Conservation (phyloP, 176 grass and related monocot species). For the Ampelocalamus luodianensis region DNA sequence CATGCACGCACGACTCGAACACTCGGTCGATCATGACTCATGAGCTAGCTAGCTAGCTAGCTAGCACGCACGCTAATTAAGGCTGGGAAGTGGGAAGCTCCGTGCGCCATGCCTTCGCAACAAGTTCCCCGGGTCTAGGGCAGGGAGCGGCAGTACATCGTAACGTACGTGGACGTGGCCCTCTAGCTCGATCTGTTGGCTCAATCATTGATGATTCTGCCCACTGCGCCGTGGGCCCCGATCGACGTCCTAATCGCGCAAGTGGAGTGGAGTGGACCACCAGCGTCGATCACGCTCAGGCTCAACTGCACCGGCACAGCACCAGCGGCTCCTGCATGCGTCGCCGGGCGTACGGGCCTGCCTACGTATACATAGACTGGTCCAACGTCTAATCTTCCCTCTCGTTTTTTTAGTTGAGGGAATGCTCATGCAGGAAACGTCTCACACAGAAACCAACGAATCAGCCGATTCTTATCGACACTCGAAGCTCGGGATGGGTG, state of each 20-base stretch:
- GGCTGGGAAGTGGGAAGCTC: no score
- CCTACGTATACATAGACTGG: slow-evolving; percentile 21
- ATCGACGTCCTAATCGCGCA: slow-evolving; percentile 19
- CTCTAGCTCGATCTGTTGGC: slow-evolving; percentile 15
- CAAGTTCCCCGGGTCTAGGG: slow-evolving; percentile 47
- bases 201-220: slow-evolving; percentile 57
- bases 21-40: background rate
- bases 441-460: no score
- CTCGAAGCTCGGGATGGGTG: no score
- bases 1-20: background rate
- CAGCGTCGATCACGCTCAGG: slow-evolving; percentile 26
- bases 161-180: background rate
- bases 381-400: background rate
- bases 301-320: background rate
- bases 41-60: background rate
- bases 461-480: no score
- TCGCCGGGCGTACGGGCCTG: background rate
- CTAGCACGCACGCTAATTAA: background rate
- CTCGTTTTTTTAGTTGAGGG: no score
- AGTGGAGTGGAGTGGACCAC: slow-evolving; percentile 32
- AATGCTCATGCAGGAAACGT: no score
- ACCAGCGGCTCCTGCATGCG: background rate
- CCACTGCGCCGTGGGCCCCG: slow-evolving; percentile 21
- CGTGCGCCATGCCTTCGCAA: slow-evolving; percentile 22
- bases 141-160: background rate